Conservation (phyloP, 495 filamentous ascomycete species). For the Penicillium nucicola region DNA sequence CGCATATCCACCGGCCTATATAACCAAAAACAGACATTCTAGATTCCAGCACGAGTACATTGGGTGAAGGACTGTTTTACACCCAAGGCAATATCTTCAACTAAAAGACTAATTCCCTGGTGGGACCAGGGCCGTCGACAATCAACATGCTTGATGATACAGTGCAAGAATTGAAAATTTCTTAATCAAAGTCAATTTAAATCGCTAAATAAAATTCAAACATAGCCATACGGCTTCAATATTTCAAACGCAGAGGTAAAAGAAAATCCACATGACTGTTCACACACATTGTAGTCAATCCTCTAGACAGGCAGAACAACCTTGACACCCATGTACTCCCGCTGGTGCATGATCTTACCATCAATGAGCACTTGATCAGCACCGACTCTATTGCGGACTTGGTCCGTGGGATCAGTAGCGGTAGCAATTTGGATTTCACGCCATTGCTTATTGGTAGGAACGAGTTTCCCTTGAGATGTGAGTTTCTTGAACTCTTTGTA, state of each 20-base stretch:
- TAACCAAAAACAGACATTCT: too few relatives aligned
- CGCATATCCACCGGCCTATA: too few relatives aligned
- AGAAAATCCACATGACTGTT: not conserved
- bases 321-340: constrained; percentile 44
- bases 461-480: constrained; percentile 30
- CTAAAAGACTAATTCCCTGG: too few relatives aligned
- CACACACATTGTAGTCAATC: not conserved
- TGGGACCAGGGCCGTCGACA: too few relatives aligned
- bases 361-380: constrained; percentile 36
- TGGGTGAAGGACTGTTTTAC: too few relatives aligned
- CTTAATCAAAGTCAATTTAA: too few relatives aligned
- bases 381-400: constrained; percentile 31
- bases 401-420: constrained; percentile 38
- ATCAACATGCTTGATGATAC: too few relatives aligned
- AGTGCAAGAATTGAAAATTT: too few relatives aligned
- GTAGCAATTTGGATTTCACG: constrained; percentile 41
- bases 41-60: too few relatives aligned
- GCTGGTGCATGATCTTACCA: constrained; percentile 40
- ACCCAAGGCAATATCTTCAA: too few relatives aligned
- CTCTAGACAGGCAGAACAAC: constrained; percentile 36
- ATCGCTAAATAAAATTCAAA: too few relatives aligned
- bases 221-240: not conserved
- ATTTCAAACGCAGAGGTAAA: not conserved
- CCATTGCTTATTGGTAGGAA: constrained; percentile 39
- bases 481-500: constrained; percentile 38